These are phyloP conservation scores for Abelmoschus esculentus DNA, from an alignment of 345 rosid species.

Conservation along the genomic window DNA sequence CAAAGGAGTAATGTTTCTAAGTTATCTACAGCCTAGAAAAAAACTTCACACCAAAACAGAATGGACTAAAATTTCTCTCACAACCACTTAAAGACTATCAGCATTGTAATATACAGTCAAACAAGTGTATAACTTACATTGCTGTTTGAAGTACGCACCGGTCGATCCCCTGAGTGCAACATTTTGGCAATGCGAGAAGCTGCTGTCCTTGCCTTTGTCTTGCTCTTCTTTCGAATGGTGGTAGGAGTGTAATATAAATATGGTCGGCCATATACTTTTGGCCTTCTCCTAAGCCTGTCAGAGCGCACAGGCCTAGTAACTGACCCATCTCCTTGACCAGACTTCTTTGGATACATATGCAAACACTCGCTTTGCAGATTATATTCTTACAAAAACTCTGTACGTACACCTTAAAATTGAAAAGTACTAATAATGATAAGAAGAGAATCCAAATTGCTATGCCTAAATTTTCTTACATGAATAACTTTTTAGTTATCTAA, in stretches of 20 bases:
- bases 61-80: not conserved
- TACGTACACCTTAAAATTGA: conserved; percentile 1
- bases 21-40: not conserved
- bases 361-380: conserved; percentile 30
- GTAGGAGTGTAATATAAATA: conserved; percentile 57
- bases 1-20: not conserved
- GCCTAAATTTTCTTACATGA: not conserved
- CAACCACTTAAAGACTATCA: not conserved
- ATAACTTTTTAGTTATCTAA: not conserved
- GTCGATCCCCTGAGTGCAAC: conserved; percentile 54
- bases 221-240: conserved; percentile 56
- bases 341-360: conserved; percentile 72
- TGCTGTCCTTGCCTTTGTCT: conserved; percentile 79
- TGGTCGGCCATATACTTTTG: conserved; percentile 51
- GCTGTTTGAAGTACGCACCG: conserved; percentile 42
- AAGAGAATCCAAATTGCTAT: not conserved
- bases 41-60: not conserved
- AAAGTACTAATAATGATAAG: not conserved
- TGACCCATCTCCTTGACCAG: conserved; percentile 80
- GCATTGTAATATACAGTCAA: not conserved
- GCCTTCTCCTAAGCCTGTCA: conserved; percentile 86
- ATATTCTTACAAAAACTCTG: conserved; percentile 45
- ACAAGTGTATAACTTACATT: conserved; percentile 37
- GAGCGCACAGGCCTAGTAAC: conserved; percentile 76
- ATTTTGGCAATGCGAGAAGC: conserved; percentile 94